phyloP scores from a whole-genome alignment of 2,329 filamentous ascomycete species.

The Aspergillus quadricinctus region DNA sequence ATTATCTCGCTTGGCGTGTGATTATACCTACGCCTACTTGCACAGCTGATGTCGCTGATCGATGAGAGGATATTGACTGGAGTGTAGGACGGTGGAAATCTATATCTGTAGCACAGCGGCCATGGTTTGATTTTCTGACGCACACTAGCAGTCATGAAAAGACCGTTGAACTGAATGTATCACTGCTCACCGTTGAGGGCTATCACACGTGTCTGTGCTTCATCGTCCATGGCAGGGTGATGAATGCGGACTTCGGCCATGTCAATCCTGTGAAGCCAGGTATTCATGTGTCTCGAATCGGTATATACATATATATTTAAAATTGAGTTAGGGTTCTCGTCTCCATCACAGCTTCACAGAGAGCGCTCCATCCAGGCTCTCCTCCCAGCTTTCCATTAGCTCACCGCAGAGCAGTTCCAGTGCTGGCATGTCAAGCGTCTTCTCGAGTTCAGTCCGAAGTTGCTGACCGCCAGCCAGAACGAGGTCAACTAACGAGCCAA shows the following conservation, averaged over 20 bases:
- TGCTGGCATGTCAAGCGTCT: conserved; percentile 33
- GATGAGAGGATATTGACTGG: neutral
- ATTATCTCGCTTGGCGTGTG: neutral
- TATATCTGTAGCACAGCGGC: neutral
- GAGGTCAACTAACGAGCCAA: conserved; percentile 40
- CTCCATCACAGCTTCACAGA: conserved; percentile 22
- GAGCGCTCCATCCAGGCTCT: conserved; percentile 40
- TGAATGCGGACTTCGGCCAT: neutral
- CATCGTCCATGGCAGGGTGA: neutral
- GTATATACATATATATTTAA: neutral
- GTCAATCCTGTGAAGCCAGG: neutral
- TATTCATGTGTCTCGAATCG: neutral
- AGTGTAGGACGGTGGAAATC: neutral
- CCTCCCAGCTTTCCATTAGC: conserved; percentile 47
- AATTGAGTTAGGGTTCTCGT: neutral
- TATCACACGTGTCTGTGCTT: neutral
- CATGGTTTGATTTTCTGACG: neutral
- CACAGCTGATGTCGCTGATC: neutral
- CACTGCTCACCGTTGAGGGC: neutral
- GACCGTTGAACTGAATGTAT: neutral
- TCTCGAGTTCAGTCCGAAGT: conserved; percentile 30
- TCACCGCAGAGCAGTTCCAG: conserved; percentile 42
- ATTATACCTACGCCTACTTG: neutral
- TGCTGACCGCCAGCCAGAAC: conserved; percentile 26
- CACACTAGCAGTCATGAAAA: neutral